Percentiles rank a stretch among this genome's conserved stretches.
These are phyloP conservation scores for Aschersonia sp. DNA, from an alignment of 2,329 filamentous ascomycete species.

Conservation along the genomic window DNA sequence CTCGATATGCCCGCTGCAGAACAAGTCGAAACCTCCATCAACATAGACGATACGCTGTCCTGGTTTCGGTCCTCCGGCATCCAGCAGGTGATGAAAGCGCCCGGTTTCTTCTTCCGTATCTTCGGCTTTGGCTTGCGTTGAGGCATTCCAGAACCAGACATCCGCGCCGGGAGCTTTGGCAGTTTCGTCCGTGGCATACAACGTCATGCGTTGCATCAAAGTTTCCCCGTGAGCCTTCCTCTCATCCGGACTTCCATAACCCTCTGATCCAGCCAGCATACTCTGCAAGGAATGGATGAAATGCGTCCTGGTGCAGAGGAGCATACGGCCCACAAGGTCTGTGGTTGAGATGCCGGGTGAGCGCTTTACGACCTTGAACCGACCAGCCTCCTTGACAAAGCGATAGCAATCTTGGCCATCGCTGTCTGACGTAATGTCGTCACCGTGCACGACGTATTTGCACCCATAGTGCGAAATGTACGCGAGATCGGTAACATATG, in stretches of 20 bases:
- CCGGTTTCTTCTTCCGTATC: conserved; percentile 43
- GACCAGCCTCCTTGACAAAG: conserved; percentile 83
- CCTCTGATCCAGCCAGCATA: conserved; percentile 56
- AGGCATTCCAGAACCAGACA: conserved; percentile 70
- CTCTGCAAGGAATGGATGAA: conserved; percentile 72
- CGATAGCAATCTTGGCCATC: conserved; percentile 93
- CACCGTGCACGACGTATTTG: conserved; percentile 88
- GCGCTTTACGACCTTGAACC: conserved; percentile 93
- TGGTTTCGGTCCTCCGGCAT: conserved; percentile 54
- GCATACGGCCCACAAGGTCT: conserved; percentile 94
- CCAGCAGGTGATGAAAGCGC: conserved; percentile 51
- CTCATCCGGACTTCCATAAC: conserved; percentile 55
- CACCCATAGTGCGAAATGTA: conserved; percentile 96
- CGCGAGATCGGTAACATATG: conserved; percentile 84
- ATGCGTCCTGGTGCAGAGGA: conserved; percentile 87
- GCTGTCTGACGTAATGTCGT: conserved; percentile 92
- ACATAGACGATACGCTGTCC: conserved; percentile 88
- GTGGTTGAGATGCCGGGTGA: conserved; percentile 96
- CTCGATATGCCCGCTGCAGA: conserved; percentile 93
- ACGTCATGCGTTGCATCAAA: conserved; percentile 63
- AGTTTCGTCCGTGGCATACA: conserved; percentile 79
- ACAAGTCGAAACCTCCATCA: conserved; percentile 91
- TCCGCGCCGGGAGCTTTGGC: conserved; percentile 66
- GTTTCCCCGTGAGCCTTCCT: conserved; percentile 45
- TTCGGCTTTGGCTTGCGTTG: conserved; percentile 29